phyloP scores from a whole-genome alignment of 176 grass and related monocot species.

The Phoenix dactylifera region DNA sequence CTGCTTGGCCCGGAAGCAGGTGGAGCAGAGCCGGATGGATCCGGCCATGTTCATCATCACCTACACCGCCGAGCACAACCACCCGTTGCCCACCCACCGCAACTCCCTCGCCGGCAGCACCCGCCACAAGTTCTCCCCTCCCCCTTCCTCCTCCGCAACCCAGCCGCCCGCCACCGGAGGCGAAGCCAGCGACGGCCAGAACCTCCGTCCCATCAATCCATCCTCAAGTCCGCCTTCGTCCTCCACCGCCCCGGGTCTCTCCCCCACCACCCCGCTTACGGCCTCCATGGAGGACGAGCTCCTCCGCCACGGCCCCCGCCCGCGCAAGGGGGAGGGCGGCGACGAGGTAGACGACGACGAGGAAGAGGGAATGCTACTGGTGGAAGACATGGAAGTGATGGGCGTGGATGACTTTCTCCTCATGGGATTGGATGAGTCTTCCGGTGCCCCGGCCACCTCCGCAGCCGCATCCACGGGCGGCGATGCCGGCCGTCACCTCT shows the following conservation, averaged over 20 bases:
- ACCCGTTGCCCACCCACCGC: constrained; percentile 32
- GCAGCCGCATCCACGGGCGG: not conserved
- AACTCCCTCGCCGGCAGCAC: constrained; percentile 38
- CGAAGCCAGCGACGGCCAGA: not conserved
- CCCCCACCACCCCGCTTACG: constrained; percentile 15
- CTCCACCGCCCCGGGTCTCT: constrained; percentile 3
- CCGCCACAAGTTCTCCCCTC: not conserved
- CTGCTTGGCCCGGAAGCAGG: constrained; percentile 38
- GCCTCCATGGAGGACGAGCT: constrained; percentile 18
- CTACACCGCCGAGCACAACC: constrained; percentile 47
- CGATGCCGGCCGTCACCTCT: not conserved
- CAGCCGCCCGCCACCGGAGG: not conserved
- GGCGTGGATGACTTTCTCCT: constrained; percentile 33
- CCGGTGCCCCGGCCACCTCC: no score
- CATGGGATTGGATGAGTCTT: constrained; percentile 7
- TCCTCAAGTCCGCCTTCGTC: not conserved
- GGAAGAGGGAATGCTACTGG: constrained; percentile 34
- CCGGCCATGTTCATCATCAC: constrained; percentile 32
- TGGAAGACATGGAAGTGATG: constrained; percentile 41
- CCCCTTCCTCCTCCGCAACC: not conserved
- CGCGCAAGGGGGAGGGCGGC: not conserved
- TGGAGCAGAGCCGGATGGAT: constrained; percentile 34
- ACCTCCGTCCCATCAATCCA: not conserved
- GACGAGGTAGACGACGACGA: constrained; percentile 29
- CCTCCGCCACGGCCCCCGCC: not conserved